Base-by-base conservation (phyloP, 495 filamentous ascomycete species). In the Aspergillus nidulans region DNA sequence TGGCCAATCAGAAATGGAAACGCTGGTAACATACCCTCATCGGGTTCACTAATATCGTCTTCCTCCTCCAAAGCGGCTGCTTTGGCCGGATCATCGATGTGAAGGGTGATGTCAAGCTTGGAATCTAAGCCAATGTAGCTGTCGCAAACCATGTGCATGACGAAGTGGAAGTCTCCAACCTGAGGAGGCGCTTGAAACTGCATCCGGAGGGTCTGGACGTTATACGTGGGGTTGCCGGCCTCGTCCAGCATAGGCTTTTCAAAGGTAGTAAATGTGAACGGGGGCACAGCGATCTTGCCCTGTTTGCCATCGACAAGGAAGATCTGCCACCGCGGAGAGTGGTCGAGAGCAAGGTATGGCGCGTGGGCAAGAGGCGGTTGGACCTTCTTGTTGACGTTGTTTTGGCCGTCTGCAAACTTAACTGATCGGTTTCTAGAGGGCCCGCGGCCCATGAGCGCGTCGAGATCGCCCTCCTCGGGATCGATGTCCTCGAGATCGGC, bases 141-240 rank as follows among this genome's bases (percentile, higher is more conserved):
- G 69, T 97, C 94, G 64, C 90, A 96, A 52, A 97, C 74, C 55
- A 95, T 74, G 68, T 96, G 85, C 88, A 97, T 87, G 26, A 87
- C 84, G 67, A 98, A 98, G 0, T 86, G 88, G 69, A 95, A 97
- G 63, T 90, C 85, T 40, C 91, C 95, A 12, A 88, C 81, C 69
- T 97, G 90, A 26, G 92, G 91, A 47, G 94, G 94, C 18, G 94
- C 92, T 63, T 92, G 89, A 74, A 98, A 98, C 72, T 97, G 94
- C 73, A 95, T 91, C 75, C 95, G 96, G 63, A 97, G 78, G 12
- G 94, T 97, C 70, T 96, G 90, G 73, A 98, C 84, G 58, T 89
- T 84, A 72, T 88, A 97, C 5, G 91, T 96, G 16, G 90, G 90
- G 59, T 85, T 86, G 50, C 87, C 88, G 32, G 76, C 78, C 40